Percentiles rank a stretch among this genome's conserved stretches.
Conservation (phyloP, 1,284 basidiomycete genomes). For the Caloboletus firmus region DNA sequence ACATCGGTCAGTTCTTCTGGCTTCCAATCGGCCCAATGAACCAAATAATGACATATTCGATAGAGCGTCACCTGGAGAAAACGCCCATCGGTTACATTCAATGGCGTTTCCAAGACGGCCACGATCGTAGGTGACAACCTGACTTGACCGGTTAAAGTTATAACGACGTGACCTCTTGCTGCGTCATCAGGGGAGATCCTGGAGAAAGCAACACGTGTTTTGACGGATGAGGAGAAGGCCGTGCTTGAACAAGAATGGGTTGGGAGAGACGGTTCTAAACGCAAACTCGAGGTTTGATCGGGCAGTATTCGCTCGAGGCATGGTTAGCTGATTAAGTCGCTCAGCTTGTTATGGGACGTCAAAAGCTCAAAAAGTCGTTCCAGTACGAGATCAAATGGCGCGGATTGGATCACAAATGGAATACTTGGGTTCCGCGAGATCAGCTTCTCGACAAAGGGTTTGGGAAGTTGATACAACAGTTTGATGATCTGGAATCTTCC, state of each 20-base stretch:
- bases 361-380: slow-evolving; percentile 95
- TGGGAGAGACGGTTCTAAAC: slow-evolving; percentile 88
- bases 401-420: slow-evolving; percentile 90
- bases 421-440: slow-evolving; percentile 94
- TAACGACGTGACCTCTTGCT: slow-evolving; percentile 11
- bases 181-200: slow-evolving; percentile 70
- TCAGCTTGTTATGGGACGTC: slow-evolving; percentile 89
- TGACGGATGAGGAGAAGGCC: slow-evolving; percentile 86
- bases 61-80: slow-evolving; percentile 91
- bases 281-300: slow-evolving; percentile 79
- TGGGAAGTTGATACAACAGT: slow-evolving; percentile 87
- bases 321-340: slow-evolving; percentile 6
- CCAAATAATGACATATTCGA: slow-evolving; percentile 16
- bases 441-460: slow-evolving; percentile 89
- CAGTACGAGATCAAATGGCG: slow-evolving; percentile 98
- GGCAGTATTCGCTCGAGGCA: slow-evolving; percentile 4
- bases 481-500: slow-evolving; percentile 96
- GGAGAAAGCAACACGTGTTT: slow-evolving; percentile 88
- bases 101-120: slow-evolving; percentile 99
- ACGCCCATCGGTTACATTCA: slow-evolving; percentile 95
- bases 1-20: slow-evolving; percentile 60
- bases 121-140: slow-evolving; percentile 73
- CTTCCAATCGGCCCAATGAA: slow-evolving; percentile 18
- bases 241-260: slow-evolving; percentile 88
- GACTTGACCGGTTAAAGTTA: slow-evolving; percentile 11